phyloP scores from a whole-genome alignment of 2,329 filamentous ascomycete genomes.

The Botrytis sinoallii region DNA sequence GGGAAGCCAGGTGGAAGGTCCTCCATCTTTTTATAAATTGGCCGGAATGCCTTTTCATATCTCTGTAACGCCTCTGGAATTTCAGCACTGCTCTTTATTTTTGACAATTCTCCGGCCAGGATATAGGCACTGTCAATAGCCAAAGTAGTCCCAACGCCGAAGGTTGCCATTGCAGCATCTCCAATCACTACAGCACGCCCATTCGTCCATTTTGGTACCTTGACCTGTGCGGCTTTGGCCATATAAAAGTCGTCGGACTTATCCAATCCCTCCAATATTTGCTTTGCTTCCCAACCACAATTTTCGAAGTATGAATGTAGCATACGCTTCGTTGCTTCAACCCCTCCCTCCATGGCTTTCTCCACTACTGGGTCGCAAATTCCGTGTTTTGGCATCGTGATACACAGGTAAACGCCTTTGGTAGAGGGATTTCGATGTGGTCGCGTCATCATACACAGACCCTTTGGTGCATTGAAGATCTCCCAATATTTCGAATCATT shows the following conservation, averaged over 20 bases:
- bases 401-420: conserved; percentile 39
- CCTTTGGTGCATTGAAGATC: conserved; percentile 40
- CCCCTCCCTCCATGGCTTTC: conserved; percentile 41
- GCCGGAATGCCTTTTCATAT: conserved; percentile 41
- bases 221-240: conserved; percentile 42
- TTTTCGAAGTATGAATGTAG: conserved; percentile 35
- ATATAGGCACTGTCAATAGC: conserved; percentile 46
- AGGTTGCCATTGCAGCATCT: conserved; percentile 49
- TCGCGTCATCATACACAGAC: conserved; percentile 41
- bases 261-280: conserved; percentile 41
- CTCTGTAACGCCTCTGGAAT: conserved; percentile 37
- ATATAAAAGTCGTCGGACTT: conserved; percentile 42
- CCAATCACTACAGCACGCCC: conserved; percentile 49
- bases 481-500: conserved; percentile 40
- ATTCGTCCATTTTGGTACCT: conserved; percentile 40
- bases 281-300: conserved; percentile 44
- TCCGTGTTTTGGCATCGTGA: conserved; percentile 36
- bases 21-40: conserved; percentile 30
- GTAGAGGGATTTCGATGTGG: conserved; percentile 38
- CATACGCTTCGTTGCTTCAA: conserved; percentile 37
- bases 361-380: conserved; percentile 40
- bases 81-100: conserved; percentile 30
- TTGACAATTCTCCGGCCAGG: conserved; percentile 45
- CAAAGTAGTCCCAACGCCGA: conserved; percentile 43
- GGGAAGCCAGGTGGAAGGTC: conserved; percentile 37